Base-by-base conservation (phyloP, 2,329 filamentous ascomycete genomes). In the Remersonia thermophila region DNA sequence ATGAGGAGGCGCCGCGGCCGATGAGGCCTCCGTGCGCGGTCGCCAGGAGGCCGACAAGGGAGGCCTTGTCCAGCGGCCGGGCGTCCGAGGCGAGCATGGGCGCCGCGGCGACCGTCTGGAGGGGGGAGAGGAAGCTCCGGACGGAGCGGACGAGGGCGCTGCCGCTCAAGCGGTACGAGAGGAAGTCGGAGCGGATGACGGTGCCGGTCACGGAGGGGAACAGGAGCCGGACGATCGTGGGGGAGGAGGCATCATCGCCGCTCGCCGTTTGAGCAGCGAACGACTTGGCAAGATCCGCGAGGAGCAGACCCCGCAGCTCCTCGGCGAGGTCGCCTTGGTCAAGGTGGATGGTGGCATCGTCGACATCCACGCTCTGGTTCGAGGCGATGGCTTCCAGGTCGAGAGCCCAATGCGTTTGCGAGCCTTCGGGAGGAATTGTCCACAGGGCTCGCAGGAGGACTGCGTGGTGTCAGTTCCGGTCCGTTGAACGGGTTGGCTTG, bases 91-190 rank as follows among this genome's bases (percentile, higher is more conserved):
- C 28, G 18, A 3, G 26, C 12, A 9, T 31, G 25, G 17, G 17
- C 32, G 27, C 16, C 14, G 39, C 9, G 8, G 12, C 17, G 32
- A 38, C 30, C 16, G 36, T 25, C 7, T 29, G 28, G 9, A 41
- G 39, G 12, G 39, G 39, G 16, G 26, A 18, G 16, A 44, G 38
- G 27, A 41, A 41, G 25, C 36, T 23, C 13, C 23, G 25, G 27
- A 35, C 27, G n/a, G 33, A 33, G n/a, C 13, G 26, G 17, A 36
- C 25, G 11, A 35, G 31, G 4, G 26, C 23, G 29, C 31, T 35
- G 27, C 38, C 31, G 9, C 35, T 27, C n/a, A 41, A 37, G 18
- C 41, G 36, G 33, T 29, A 39, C 10, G 27, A 16, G 33, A 41
- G 16, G 18, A 41, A 30, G 33, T 44, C 41, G 23, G 33, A 37